Evolutionary conservation across 2,329 filamentous ascomycete species (phyloP), one percentile per base, ranked within the genome.

Genomic region (Emydomyces testavorans): DNA sequence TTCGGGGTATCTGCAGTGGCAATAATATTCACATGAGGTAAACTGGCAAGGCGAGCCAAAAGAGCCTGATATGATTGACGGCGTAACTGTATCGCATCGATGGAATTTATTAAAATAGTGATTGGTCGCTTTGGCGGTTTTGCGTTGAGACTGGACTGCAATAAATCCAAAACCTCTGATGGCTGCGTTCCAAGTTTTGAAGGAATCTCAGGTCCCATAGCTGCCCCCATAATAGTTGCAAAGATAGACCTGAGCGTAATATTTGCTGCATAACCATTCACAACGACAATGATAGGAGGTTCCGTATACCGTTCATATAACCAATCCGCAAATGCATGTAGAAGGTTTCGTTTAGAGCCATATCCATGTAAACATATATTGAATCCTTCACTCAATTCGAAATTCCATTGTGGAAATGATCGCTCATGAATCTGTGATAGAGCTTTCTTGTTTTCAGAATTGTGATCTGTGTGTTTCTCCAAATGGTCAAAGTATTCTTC

Each of bases 331-430:
- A 94, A 93, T 36, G 77, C 73, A 51, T 82, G 78, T 7, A 90
- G 71, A 1, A 96, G 75, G 2, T 72, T 68, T 28, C 85, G 76
- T 65, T 98, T 98, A 2, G 88, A 94, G 0, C 92, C 92, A 62
- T 87, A 94, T 24, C 92, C 92, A 62, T 93, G 95, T 0, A 95
- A 69, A 61, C 92, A 94, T 44, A 96, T 72, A 58, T 85, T 88
- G 71, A 94, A 96, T 18, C 81, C 80, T 62, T 94, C 80, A 4
- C 80, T 74, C 13, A 96, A 75, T 69, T 98, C 92, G 62, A 96
- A 95, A 0, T 76, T 70, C 92, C 92, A 98, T 62, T 96, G 92
- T 1, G 82, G 77, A 62, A 94, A 96, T 0, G 84, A 87, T 52
- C 83, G 79, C 37, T 79, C 72, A 61, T 96, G 90, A 18, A 94